Evolutionary conservation across 1,284 basidiomycete genomes (phyloP), one percentile per base, ranked within the genome.

Genomic region (Anthracocystis setariae): DNA sequence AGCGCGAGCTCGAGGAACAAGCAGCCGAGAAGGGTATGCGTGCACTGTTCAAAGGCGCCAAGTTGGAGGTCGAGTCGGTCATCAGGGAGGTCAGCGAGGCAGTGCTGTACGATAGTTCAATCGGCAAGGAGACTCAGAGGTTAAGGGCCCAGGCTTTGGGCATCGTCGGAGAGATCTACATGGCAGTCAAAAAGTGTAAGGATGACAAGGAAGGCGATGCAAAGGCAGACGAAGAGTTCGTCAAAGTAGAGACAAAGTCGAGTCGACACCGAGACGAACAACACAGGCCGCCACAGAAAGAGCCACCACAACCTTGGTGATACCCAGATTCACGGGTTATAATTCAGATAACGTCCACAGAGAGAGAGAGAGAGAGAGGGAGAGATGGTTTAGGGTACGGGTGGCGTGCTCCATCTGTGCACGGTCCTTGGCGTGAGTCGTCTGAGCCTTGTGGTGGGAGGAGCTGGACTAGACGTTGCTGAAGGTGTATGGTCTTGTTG

Each of bases 31-130:
- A 98, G 53, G 75, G 73, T 3, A 80, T 82, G 76, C 73, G 76
- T 15, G 80, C 82, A 0, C 46, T 83, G 24, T 83, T 83, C 61
- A 83, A 83, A 58, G 93, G 94, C 4, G 91, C 94, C 24, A 97
- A 96, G 82, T 88, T 98, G 18, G 95, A 98, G 83, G 89, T 98
- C 48, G 94, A 98, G 83, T 92, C 91, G 17, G 90, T 98, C 29
- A 86, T 98, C 10, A 88, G 95, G 35, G 95, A 98, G 83, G 92
- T 92, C 0, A 94, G 93, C 81, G 95, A 98, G 77, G 88, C 89
- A 20, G 88, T 98, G 17, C 86, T 99, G 5, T 84, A 84, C 21
- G 86, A 87, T 45, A 77, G 74, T 5, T 78, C 5, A 59, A 67
- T 81, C 8, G 67, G 67, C 9, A 82, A 81, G 52, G 76, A 77